Evolutionary conservation across 257 asterid species (phyloP), one percentile per base, ranked within the genome.

Genomic region (Lycium barbarum): DNA sequence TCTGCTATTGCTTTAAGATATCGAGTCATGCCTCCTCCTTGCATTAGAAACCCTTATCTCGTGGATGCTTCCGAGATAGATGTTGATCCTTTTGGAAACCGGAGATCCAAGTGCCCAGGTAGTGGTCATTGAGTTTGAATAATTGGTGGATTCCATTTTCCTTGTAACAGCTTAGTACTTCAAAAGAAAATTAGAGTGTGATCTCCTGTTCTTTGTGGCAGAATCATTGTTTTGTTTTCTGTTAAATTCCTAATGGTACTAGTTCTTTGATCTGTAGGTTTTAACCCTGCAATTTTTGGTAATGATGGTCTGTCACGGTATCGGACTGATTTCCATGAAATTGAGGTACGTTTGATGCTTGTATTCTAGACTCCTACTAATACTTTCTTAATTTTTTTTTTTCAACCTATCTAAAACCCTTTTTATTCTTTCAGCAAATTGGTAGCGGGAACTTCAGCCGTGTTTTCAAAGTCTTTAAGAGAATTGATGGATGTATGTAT

Each of bases 1-100:
- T 93, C 98, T 88, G 99, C 99, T n/a, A 92, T 96, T 86, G 99
- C 99, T 84, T 90, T 96, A 83, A 93, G 99, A 86, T 95, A 94
- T 84, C 92, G 99, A 83, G 98, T 95, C 61, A 93, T 96, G 98
- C 99, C 98, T 83, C 99, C 99, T 66, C 98, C 99, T 26, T 96
- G 99, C 90, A 86, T 95, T 33, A 90, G 89, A 88, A 96, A 96
- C 86, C 99, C 99, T 18, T 96, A 90, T 84, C 91, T 89, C 22
- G 88, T 86, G 87, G 93, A 90, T 83, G 88, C 90, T 85, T 89
- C 90, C 1, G 89, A 70, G 79, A 78, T 88, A 81, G 91, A 90
- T 85, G 82, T 87, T 18, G 99, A 95, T 89, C 97, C 94, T 43
- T 93, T 91, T 87, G 93, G 90, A 80, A 90, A 86, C 87, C 95